These are phyloP conservation scores for Musa beccarii DNA, from an alignment of 176 grass and related monocot species.

Conservation along the genomic window DNA sequence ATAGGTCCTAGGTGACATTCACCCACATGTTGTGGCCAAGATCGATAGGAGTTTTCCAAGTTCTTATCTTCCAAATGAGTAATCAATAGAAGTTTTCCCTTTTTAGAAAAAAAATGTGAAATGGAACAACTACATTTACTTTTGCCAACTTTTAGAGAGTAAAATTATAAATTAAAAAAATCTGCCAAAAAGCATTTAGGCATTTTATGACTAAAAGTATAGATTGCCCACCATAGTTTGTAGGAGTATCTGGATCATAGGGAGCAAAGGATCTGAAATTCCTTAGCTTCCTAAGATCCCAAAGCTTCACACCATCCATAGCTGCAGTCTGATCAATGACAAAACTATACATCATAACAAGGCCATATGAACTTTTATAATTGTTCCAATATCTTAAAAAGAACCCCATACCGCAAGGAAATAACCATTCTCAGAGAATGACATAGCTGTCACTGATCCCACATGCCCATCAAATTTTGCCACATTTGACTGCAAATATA, in stretches of 20 bases:
- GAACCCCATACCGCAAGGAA: conserved; percentile 80
- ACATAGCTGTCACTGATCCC: conserved; percentile 87
- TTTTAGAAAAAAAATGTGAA: too few relatives aligned
- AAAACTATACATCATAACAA: conserved; percentile 11
- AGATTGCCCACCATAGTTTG: conserved; percentile 64
- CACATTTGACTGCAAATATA: conserved; percentile 60
- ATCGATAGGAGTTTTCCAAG: too few relatives aligned
- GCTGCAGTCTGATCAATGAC: conserved; percentile 62
- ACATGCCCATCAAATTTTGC: conserved; percentile 86
- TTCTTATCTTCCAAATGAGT: too few relatives aligned
- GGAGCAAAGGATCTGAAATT: conserved; percentile 94
- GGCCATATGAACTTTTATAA: not conserved
- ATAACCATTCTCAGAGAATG: conserved; percentile 99
- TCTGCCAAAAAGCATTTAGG: too few relatives aligned
- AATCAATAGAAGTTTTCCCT: too few relatives aligned
- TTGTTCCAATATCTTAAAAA: not conserved
- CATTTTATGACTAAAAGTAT: too few relatives aligned
- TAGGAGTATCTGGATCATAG: conserved; percentile 79
- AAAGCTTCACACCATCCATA: conserved; percentile 96
- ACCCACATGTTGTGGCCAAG: too few relatives aligned
- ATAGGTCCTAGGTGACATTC: too few relatives aligned
- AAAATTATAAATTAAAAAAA: too few relatives aligned
- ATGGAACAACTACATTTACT: too few relatives aligned
- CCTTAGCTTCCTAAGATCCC: conserved; percentile 97
- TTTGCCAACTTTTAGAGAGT: too few relatives aligned